These are phyloP conservation scores for Fusarium heterosporum DNA, from an alignment of 2,329 filamentous ascomycete genomes.

Conservation along the genomic window DNA sequence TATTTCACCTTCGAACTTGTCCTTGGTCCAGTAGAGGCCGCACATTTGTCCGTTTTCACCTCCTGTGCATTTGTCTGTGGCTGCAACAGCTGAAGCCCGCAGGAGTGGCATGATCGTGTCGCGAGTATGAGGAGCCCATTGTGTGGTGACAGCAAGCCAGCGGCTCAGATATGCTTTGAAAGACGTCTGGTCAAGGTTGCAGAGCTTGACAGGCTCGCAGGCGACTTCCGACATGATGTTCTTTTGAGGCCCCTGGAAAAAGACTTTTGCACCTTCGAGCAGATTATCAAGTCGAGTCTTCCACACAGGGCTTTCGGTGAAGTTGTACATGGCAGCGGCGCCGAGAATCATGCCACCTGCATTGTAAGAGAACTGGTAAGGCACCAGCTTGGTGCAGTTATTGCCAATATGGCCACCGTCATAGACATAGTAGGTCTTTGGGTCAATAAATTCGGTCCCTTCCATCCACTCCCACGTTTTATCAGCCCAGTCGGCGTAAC, in stretches of 20 bases:
- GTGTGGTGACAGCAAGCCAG: slow-evolving; percentile 71
- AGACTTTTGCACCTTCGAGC: slow-evolving; percentile 64
- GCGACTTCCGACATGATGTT: slow-evolving; percentile 74
- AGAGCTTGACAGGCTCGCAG: slow-evolving; percentile 71
- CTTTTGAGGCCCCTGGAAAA: slow-evolving; percentile 64
- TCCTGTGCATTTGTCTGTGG: slow-evolving; percentile 68
- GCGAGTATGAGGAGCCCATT: slow-evolving; percentile 71
- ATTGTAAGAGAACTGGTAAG: slow-evolving; percentile 78
- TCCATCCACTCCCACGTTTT: slow-evolving; percentile 78
- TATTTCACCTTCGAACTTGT: slow-evolving; percentile 67
- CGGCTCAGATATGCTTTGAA: slow-evolving; percentile 73
- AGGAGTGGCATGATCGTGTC: slow-evolving; percentile 65
- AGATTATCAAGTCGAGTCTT: slow-evolving; percentile 68
- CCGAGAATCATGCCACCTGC: slow-evolving; percentile 74
- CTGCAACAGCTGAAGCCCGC: slow-evolving; percentile 66
- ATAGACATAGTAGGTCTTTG: slow-evolving; percentile 67
- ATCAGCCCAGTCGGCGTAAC: slow-evolving; percentile 82
- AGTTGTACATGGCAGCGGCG: slow-evolving; percentile 76
- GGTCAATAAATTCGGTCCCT: slow-evolving; percentile 67
- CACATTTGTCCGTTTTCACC: slow-evolving; percentile 69
- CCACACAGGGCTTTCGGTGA: slow-evolving; percentile 66
- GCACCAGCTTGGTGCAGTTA: slow-evolving; percentile 69
- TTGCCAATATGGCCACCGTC: slow-evolving; percentile 69
- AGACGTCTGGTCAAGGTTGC: slow-evolving; percentile 71
- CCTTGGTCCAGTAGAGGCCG: slow-evolving; percentile 69